Conservation (phyloP, 345 rosid species). For the Zanthoxylum bungeanum region DNA sequence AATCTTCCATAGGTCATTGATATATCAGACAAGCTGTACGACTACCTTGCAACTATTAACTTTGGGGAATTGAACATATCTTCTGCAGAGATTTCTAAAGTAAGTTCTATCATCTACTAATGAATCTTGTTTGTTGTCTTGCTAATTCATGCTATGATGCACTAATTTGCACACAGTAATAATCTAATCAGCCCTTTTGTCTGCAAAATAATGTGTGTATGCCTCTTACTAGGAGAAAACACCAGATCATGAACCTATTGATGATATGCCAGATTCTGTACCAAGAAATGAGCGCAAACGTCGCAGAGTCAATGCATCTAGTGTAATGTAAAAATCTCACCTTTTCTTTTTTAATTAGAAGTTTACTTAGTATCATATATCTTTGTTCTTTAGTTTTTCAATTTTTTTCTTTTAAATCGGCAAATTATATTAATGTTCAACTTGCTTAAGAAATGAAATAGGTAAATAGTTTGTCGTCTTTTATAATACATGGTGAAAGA, state of each 20-base stretch:
- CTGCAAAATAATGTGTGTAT: constrained; percentile 4
- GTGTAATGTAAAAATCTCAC: constrained; percentile 36
- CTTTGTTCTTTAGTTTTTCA: neutral
- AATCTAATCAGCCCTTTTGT: neutral
- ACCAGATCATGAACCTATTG: constrained; percentile 31
- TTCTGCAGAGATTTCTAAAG: constrained; percentile 37
- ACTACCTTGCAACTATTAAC: constrained; percentile 43
- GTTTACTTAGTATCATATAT: neutral
- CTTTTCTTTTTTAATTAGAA: constrained; percentile 3
- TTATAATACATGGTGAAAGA: neutral
- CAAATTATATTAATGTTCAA: neutral
- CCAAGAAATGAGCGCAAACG: constrained; percentile 40
- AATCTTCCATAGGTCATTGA: constrained; percentile 51
- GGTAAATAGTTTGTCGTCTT: neutral
- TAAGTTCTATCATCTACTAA: constrained; percentile 37
- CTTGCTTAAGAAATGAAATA: neutral
- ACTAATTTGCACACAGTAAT: neutral
- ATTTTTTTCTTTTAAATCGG: constrained; percentile 1
- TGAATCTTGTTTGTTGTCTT: constrained; percentile 10
- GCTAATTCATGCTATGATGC: neutral
- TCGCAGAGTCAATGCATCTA: constrained; percentile 32
- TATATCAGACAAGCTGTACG: constrained; percentile 56
- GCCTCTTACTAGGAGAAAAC: constrained; percentile 36
- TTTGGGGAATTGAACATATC: constrained; percentile 40
- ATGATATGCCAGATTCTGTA: constrained; percentile 25